These are phyloP conservation scores for Mortierella sp. DNA, from an alignment of 371 early-diverging fungal genomes.

Conservation along the genomic window DNA sequence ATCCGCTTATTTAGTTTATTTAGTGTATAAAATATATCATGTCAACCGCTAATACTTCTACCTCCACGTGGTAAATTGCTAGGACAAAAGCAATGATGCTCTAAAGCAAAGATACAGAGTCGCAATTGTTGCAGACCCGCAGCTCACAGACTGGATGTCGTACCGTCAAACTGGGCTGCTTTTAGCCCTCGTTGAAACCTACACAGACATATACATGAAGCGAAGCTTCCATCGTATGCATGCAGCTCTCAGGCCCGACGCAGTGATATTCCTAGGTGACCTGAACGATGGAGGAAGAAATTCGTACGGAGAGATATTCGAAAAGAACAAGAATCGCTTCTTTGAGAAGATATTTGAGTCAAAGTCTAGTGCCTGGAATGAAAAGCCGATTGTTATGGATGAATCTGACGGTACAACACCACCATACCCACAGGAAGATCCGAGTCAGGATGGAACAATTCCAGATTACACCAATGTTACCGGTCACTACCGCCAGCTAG, in stretches of 20 bases:
- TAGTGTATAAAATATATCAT: not conserved
- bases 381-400: constrained; percentile 34
- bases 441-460: not conserved
- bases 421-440: not conserved
- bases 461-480: constrained; percentile 1
- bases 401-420: not conserved
- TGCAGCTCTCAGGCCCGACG: constrained; percentile 66
- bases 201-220: constrained; percentile 86
- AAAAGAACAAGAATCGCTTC: constrained; percentile 33
- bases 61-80: not conserved
- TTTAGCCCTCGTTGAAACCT: constrained; percentile 73
- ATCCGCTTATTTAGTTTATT: not conserved
- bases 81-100: constrained; percentile 13
- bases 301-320: constrained; percentile 70
- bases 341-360: constrained; percentile 35
- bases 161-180: constrained; percentile 67
- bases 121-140: constrained; percentile 90
- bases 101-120: constrained; percentile 41
- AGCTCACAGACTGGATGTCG: constrained; percentile 91
- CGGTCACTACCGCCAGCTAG: constrained; percentile 21
- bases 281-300: constrained; percentile 90
- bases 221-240: constrained; percentile 79
- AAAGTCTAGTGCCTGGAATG: constrained; percentile 32
- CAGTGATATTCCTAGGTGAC: constrained; percentile 88
- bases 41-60: not conserved